A percentile compares a stretch with the other conserved stretches of the same genome.
Evolutionary conservation across 768 basidiomycete genomes (phyloP).

Genomic region (Glaciozyma antarctica): DNA sequence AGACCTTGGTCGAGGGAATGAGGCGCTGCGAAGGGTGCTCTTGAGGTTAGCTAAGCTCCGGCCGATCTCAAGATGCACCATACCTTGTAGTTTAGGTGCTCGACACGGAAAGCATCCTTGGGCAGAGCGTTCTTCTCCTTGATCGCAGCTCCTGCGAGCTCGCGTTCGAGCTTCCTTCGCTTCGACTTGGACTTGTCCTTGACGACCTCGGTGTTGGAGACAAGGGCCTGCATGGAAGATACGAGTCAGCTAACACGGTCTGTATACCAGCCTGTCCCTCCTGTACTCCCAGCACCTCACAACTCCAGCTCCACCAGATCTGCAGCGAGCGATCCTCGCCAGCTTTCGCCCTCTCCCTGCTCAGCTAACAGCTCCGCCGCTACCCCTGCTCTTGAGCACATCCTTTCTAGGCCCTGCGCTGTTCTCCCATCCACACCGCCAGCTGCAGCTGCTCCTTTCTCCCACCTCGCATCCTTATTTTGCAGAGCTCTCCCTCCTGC

Average conservation of each 20-base stretch:
- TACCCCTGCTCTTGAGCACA: conserved; percentile 23
- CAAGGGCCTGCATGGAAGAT: neutral
- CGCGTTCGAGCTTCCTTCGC: conserved; percentile 37
- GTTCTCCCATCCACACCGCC: no score
- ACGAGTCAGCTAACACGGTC: neutral
- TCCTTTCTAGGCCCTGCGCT: no score
- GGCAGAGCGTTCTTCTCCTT: conserved; percentile 39
- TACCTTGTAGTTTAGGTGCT: conserved; percentile 90
- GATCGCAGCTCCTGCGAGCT: conserved; percentile 16
- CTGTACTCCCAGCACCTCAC: conserved; percentile 4
- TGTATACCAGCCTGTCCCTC: no score
- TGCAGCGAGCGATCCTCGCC: no score
- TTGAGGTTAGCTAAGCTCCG: neutral
- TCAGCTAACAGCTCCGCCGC: conserved; percentile 34
- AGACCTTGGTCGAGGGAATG: conserved; percentile 68
- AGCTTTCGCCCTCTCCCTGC: no score
- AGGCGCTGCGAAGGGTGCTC: conserved; percentile 51
- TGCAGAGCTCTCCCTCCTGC: no score
- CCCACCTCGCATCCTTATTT: conserved; percentile 45
- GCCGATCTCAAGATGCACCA: conserved; percentile 7
- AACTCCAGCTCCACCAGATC: neutral
- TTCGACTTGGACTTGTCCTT: conserved; percentile 43
- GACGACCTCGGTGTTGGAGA: conserved; percentile 24
- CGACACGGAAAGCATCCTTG: conserved; percentile 54
- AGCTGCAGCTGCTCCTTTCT: conserved; percentile 40